phyloP scores from a whole-genome alignment of 257 asterid genomes.

The Eustoma russellianum region DNA sequence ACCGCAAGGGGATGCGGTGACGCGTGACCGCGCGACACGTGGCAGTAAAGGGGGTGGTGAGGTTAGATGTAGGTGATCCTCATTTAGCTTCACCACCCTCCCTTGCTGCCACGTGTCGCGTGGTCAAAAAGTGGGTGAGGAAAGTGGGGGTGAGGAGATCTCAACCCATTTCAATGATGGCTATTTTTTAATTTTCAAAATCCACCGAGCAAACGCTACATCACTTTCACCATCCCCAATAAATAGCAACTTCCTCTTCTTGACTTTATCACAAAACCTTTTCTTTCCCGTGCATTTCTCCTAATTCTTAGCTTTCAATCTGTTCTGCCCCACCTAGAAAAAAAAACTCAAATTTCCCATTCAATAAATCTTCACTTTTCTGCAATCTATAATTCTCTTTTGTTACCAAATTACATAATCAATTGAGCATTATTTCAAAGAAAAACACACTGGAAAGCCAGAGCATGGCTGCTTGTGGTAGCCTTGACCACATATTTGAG shows the following conservation, averaged over 20 bases:
- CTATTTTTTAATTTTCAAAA: constrained; percentile 21
- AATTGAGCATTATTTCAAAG: too few species aligned
- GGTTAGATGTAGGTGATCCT: too few species aligned
- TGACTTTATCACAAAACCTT: constrained; percentile 46
- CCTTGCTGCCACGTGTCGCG: too few species aligned
- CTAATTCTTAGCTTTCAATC: constrained; percentile 5
- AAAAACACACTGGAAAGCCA: neutral
- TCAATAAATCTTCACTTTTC: neutral
- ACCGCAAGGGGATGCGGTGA: too few species aligned
- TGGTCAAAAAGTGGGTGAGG: too few species aligned
- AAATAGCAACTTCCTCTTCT: constrained; percentile 35
- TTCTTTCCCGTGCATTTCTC: constrained; percentile 33
- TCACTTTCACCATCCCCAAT: constrained; percentile 37
- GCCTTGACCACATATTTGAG: constrained; percentile 69
- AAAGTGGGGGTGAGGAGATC: too few species aligned
- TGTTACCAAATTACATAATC: neutral
- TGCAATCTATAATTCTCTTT: constrained; percentile 9
- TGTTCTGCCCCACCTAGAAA: neutral
- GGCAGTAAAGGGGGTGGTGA: too few species aligned
- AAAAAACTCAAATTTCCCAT: too few species aligned
- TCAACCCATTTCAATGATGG: too few species aligned
- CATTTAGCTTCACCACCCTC: too few species aligned
- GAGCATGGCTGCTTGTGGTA: constrained; percentile 69
- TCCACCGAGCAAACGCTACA: constrained; percentile 11
- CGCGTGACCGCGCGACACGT: too few species aligned